Base-by-base conservation (phyloP, 2,329 filamentous ascomycete genomes). In the Fusarium sp. region DNA sequence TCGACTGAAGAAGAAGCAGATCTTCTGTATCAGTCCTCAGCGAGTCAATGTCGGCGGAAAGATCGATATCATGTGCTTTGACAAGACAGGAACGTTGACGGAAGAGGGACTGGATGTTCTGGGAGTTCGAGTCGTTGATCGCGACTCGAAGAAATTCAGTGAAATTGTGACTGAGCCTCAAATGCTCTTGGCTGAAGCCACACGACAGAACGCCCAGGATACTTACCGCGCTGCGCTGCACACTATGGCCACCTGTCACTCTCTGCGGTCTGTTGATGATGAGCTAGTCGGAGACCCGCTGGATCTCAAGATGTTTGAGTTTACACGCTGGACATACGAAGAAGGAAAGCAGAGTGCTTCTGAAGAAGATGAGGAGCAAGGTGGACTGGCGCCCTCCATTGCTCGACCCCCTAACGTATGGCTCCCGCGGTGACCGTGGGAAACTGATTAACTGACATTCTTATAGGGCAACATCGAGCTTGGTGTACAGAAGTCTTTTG, bases 221-320 rank as follows among this genome's bases (percentile, higher is more conserved):
- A 84, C 70, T 69, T 81, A 83, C 15, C 85, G 83, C 34, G 93
- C 93, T 12, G 93, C 93, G 18, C 85, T 98, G 7, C 95, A 96
- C 79, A 95, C 95, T 1, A 99, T 99, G 96, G 95, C 96, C 14
- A 99, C 96, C 2, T 99, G 96, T 66, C 96, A 99, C 81, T 97
- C 96, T 0, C 87, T 99, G 14, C 90, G 95, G 52, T 89, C 92
- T 17, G 92, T 99, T 22, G 95, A 98, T 70, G 92, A 90, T 54
- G 95, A 98, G 79, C 89, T 98, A 45, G 88, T 99, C 39, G 96
- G 96, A 3, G 96, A 99, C 78, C 96, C 97, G 9, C 86, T 99
- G 4, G 96, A 99, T 81, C 87, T 98, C 65, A 98, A 98, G 81
- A 99, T 99, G 96, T 99, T 99, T 80, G 92, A 98, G 74, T 99